phyloP scores from a whole-genome alignment of 2,329 filamentous ascomycete species.

The Fusarium coffeatum region DNA sequence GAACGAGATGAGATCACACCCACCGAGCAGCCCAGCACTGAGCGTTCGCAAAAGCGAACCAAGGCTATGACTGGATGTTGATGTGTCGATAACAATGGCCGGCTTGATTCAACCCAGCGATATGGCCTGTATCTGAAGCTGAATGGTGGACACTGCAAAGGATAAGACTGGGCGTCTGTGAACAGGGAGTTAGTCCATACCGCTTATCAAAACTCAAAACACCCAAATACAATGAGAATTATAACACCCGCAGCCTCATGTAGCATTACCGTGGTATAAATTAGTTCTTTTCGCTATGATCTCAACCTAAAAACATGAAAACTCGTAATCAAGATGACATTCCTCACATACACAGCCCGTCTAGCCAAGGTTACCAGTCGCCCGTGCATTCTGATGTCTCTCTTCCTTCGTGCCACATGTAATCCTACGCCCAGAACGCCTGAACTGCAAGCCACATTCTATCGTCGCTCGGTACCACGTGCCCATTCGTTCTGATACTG shows the following conservation, averaged over 20 bases:
- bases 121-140: neutral
- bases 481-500: neutral
- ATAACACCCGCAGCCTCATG: neutral
- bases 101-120: too few relatives aligned
- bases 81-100: too few relatives aligned
- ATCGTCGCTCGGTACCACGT: conserved; percentile 32
- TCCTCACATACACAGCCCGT: conserved; percentile 2
- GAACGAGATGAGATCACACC: neutral
- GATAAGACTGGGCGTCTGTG: neutral
- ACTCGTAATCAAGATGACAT: conserved; percentile 26
- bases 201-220: neutral
- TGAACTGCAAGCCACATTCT: conserved; percentile 40
- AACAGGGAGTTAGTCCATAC: neutral
- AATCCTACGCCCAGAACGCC: conserved; percentile 46
- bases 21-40: neutral
- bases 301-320: conserved; percentile 29
- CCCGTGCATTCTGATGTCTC: conserved; percentile 14
- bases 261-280: conserved; percentile 12
- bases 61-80: neutral
- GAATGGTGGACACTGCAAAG: neutral
- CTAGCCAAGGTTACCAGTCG: conserved; percentile 5
- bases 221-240: neutral
- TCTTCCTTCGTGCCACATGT: conserved; percentile 24
- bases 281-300: conserved; percentile 37
- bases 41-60: neutral